Conservation (phyloP, 805 yeast genomes). For the Yarrowia divulgata region DNA sequence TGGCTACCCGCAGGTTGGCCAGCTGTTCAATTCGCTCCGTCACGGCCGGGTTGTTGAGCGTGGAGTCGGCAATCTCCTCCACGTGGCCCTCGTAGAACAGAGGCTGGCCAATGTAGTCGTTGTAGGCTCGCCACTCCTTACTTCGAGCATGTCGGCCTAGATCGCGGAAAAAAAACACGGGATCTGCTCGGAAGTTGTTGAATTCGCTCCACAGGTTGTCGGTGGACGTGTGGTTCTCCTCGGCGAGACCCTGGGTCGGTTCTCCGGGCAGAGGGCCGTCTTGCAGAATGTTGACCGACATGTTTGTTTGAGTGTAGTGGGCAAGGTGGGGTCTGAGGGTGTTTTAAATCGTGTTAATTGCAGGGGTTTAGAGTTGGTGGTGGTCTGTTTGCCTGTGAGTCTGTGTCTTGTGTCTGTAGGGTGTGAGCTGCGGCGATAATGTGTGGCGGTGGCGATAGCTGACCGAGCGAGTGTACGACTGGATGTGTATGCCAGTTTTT, state of each 20-base stretch:
- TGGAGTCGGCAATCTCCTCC: slow-evolving; percentile 46
- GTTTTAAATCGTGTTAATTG: slow-evolving; percentile 21
- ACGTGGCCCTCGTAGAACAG: slow-evolving; percentile 49
- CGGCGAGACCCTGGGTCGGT: slow-evolving; percentile 25
- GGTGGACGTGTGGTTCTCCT: slow-evolving; percentile 40
- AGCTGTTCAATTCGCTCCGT: slow-evolving; percentile 48
- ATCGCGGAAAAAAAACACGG: slow-evolving; percentile 48
- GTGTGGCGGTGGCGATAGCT: slow-evolving; percentile 1
- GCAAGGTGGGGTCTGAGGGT: slow-evolving; percentile 3
- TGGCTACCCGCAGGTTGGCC: slow-evolving; percentile 48
- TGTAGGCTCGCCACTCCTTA: slow-evolving; percentile 52
- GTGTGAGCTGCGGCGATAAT: background rate
- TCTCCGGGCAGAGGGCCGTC: slow-evolving; percentile 36
- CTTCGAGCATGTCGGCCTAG: slow-evolving; percentile 49
- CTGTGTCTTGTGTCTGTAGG: background rate
- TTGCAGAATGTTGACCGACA: slow-evolving; percentile 32
- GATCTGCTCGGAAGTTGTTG: slow-evolving; percentile 52
- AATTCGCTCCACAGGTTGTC: slow-evolving; percentile 48
- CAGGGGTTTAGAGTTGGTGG: slow-evolving; percentile 28
- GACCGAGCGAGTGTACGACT: no score
- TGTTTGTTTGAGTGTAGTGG: slow-evolving; percentile 6
- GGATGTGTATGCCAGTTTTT: no score
- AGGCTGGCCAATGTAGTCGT: slow-evolving; percentile 51
- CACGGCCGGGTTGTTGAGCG: slow-evolving; percentile 48
- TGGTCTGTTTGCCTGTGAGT: background rate